Evolutionary conservation across 306 rosid genomes (phyloP).

Genomic region (Ammopiptanthus mongolicus): DNA sequence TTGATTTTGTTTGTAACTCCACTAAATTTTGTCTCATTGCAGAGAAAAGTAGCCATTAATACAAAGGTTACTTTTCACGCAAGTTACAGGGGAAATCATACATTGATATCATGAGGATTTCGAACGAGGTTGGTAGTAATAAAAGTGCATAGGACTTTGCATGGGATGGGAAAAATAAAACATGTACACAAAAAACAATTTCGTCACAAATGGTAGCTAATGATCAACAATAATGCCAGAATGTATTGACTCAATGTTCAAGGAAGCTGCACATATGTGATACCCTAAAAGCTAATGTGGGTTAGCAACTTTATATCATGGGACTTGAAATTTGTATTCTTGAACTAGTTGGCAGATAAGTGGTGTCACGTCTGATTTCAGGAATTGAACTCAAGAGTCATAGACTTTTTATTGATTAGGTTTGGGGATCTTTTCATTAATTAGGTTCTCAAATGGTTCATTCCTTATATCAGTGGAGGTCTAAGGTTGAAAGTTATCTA

Average conservation of each 20-base stretch:
- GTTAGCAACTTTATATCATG: not conserved
- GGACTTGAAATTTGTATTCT: not conserved
- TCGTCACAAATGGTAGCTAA: not conserved
- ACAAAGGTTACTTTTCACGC: constrained; percentile 12
- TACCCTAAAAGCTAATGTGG: not conserved
- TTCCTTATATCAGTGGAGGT: no score
- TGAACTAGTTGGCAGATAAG: not conserved
- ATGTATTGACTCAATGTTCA: not conserved
- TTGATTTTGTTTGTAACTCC: not conserved
- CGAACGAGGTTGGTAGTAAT: not conserved
- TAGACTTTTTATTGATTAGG: no score
- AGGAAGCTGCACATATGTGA: not conserved
- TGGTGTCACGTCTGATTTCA: no score
- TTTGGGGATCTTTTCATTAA: no score
- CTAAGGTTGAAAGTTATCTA: no score
- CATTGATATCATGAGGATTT: not conserved
- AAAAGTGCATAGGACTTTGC: not conserved
- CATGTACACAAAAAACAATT: not conserved
- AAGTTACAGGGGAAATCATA: constrained; percentile 14
- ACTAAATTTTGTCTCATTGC: not conserved
- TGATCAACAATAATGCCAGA: not conserved
- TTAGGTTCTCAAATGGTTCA: no score
- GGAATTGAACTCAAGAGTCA: no score
- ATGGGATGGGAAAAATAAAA: not conserved
- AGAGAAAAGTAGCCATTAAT: no score